Percentiles rank a stretch among this genome's conserved stretches.
Conservation (phyloP, 306 rosid species). For the Alnus glutinosa region DNA sequence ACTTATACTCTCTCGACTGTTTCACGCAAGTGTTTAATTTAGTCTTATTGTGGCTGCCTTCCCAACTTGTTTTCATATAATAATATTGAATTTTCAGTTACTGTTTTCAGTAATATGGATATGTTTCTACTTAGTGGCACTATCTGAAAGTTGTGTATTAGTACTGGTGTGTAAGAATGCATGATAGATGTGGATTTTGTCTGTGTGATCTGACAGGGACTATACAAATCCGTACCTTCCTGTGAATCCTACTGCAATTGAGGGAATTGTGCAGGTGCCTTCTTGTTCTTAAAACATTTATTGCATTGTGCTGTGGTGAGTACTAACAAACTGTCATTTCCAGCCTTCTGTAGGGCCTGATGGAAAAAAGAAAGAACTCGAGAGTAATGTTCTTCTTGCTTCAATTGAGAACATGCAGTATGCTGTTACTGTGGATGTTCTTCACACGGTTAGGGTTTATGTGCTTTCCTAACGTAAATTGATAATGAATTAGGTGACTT, state of each 20-base stretch:
- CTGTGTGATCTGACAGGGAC: slow-evolving; percentile 59
- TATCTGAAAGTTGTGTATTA: not conserved
- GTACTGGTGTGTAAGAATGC: not conserved
- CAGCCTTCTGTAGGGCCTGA: slow-evolving; percentile 85
- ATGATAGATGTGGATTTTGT: slow-evolving; percentile 10
- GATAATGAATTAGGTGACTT: slow-evolving; percentile 20
- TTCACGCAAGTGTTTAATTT: not conserved
- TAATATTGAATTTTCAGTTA: not conserved
- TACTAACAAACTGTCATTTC: slow-evolving; percentile 37
- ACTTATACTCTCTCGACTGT: not conserved
- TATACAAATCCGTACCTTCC: slow-evolving; percentile 95
- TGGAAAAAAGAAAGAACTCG: slow-evolving; percentile 81
- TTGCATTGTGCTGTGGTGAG: slow-evolving; percentile 12
- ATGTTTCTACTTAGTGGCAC: not conserved
- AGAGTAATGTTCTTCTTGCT: slow-evolving; percentile 91
- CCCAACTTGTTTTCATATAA: not conserved
- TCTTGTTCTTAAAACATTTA: slow-evolving; percentile 12
- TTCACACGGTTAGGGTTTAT: slow-evolving; percentile 64
- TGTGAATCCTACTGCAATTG: slow-evolving; percentile 90
- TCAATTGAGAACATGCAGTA: slow-evolving; percentile 97
- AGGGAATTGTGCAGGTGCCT: slow-evolving; percentile 72
- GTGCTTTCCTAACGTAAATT: not conserved
- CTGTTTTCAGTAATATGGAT: not conserved
- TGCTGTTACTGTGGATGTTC: slow-evolving; percentile 91
- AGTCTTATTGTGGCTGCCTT: not conserved